Evolutionary conservation across 2,329 filamentous ascomycete species (phyloP).

Genomic region (Xylariaceae sp.): DNA sequence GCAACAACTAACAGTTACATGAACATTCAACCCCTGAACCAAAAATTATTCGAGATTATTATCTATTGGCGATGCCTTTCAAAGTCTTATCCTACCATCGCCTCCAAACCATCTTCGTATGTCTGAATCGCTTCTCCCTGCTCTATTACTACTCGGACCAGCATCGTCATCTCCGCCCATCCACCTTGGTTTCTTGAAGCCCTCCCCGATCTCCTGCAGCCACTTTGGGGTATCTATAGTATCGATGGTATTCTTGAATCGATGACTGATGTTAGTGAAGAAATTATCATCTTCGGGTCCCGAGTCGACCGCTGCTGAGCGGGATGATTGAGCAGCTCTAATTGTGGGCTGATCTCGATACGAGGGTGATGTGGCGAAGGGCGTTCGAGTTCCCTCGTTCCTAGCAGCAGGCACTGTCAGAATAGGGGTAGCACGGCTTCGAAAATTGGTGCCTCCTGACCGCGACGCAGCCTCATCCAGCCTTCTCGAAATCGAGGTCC

Average conservation of each 20-base stretch:
- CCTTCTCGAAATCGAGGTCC: conserved; percentile 58
- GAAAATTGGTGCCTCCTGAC: conserved; percentile 31
- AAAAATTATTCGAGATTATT: not conserved
- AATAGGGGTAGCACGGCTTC: conserved; percentile 47
- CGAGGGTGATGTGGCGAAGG: conserved; percentile 47
- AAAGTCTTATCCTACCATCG: conserved; percentile 42
- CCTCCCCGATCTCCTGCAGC: conserved; percentile 71
- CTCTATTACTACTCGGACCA: conserved; percentile 32
- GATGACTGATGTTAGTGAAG: conserved; percentile 79
- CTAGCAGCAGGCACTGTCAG: conserved; percentile 51
- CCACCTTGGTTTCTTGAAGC: conserved; percentile 79
- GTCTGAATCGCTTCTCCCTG: conserved; percentile 41
- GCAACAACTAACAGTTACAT: too few relatives aligned
- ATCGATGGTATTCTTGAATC: conserved; percentile 91
- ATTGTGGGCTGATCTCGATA: conserved; percentile 37
- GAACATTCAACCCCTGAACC: not conserved
- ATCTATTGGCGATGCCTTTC: conserved; percentile 8
- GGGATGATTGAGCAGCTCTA: conserved; percentile 38
- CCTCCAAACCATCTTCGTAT: conserved; percentile 64
- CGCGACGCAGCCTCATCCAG: conserved; percentile 47
- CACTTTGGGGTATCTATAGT: conserved; percentile 79
- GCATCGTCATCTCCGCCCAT: conserved; percentile 64
- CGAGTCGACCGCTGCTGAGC: conserved; percentile 49
- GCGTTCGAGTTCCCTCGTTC: conserved; percentile 43
- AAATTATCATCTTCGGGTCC: conserved; percentile 78